Evolutionary conservation across 2,329 filamentous ascomycete species (phyloP).

Genomic region (Lachnellula cervina): DNA sequence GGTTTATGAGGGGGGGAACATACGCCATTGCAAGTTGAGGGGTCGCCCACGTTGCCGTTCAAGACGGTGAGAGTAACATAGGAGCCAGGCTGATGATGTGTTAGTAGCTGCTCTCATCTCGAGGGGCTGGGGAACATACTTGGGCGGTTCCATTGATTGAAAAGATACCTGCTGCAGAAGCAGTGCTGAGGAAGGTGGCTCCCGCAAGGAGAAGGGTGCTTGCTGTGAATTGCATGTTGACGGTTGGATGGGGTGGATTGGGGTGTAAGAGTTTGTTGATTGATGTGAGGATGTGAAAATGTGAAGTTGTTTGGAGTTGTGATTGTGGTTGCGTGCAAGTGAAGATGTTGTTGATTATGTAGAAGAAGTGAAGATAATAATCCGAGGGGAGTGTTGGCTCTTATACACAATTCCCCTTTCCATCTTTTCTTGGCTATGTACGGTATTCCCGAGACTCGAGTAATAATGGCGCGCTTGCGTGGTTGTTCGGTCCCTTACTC

Average conservation of each 20-base stretch:
- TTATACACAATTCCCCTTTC: background rate
- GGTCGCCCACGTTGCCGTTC: constrained; percentile 11
- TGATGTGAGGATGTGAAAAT: background rate
- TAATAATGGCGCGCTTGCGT: background rate
- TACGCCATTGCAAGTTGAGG: constrained; percentile 8
- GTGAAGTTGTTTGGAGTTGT: background rate
- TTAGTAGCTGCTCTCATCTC: background rate
- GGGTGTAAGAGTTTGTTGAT: background rate
- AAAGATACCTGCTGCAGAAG: constrained; percentile 10
- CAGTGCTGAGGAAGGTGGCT: constrained; percentile 3
- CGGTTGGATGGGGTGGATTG: background rate
- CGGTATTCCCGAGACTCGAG: background rate
- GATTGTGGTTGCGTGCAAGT: background rate
- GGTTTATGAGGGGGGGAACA: background rate
- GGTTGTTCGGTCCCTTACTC: background rate
- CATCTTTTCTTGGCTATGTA: background rate
- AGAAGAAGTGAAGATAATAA: background rate
- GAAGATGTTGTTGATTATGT: background rate
- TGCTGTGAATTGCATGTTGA: constrained; percentile 14
- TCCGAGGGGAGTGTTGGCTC: background rate
- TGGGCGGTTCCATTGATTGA: constrained; percentile 2
- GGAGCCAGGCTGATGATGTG: background rate
- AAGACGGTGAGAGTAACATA: constrained; percentile 8
- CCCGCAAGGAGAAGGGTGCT: constrained; percentile 6
- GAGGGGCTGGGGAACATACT: background rate